These are phyloP conservation scores for Irpex rosettiformis DNA, from an alignment of 1,284 basidiomycete species.

Conservation along the genomic window DNA sequence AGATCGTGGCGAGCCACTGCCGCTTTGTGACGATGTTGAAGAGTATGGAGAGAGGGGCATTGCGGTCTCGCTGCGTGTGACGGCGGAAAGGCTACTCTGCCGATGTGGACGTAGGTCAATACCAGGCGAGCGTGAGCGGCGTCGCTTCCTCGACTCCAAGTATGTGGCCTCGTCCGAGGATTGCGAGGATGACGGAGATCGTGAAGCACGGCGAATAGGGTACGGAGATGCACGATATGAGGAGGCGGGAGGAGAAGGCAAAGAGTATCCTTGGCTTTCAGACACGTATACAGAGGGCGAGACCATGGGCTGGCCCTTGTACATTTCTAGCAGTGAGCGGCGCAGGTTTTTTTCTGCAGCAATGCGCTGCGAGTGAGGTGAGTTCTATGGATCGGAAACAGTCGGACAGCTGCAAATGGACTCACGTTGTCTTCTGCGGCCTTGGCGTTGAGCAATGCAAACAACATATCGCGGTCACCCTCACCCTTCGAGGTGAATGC, in stretches of 20 bases:
- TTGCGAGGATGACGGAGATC: conserved; percentile 18
- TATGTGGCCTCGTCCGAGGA: conserved; percentile 13
- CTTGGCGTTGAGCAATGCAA: conserved; percentile 87
- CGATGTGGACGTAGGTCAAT: conserved; percentile 15
- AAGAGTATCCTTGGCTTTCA: conserved; percentile 21
- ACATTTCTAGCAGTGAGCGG: conserved; percentile 64
- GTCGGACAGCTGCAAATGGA: conserved; percentile 14
- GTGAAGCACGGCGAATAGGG: conserved; percentile 18
- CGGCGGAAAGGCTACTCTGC: conserved; percentile 2
- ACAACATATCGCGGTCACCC: conserved; percentile 85
- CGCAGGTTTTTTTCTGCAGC: conserved; percentile 67
- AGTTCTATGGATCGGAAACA: conserved; percentile 14
- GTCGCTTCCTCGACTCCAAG: conserved; percentile 25
- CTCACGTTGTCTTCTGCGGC: conserved; percentile 82
- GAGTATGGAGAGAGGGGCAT: conserved; percentile 29
- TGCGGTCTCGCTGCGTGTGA: conserved; percentile 18
- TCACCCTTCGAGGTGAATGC: conserved; percentile 83
- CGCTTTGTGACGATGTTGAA: conserved; percentile 26
- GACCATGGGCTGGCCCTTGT: conserved; percentile 23
- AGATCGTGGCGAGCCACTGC: conserved; percentile 29
- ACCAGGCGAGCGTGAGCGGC: conserved; percentile 26
- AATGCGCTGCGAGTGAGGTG: conserved; percentile 46
- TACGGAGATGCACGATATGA: conserved; percentile 25
- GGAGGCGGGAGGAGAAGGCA: conserved; percentile 27
- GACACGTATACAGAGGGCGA: conserved; percentile 17